These are phyloP conservation scores for Pelargonium nanum DNA, from an alignment of 345 rosid genomes.

Conservation along the genomic window DNA sequence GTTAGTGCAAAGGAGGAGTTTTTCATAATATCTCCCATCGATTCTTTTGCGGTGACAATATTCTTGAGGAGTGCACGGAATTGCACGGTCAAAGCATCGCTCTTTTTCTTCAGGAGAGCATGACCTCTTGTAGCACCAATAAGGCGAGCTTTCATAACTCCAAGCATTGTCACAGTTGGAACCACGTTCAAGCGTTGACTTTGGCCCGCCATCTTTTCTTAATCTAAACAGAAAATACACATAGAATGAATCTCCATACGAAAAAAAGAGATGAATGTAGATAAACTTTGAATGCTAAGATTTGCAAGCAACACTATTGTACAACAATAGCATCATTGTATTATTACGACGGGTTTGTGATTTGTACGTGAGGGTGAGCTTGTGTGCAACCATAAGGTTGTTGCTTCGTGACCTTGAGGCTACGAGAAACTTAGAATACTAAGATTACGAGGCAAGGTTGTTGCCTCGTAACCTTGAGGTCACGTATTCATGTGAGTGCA, in stretches of 20 bases:
- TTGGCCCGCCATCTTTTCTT: constrained; percentile 14
- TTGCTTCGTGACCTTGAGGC: too few relatives aligned
- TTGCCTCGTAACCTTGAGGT: too few relatives aligned
- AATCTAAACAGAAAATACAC: not conserved
- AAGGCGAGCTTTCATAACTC: constrained; percentile 18
- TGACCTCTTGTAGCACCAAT: constrained; percentile 19
- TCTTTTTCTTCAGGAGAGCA: constrained; percentile 21
- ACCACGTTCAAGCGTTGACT: constrained; percentile 16
- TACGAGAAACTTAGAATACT: too few relatives aligned
- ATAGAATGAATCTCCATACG: not conserved
- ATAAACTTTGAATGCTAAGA: too few relatives aligned
- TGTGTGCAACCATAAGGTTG: too few relatives aligned
- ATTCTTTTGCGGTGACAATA: constrained; percentile 17
- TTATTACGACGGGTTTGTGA: too few relatives aligned
- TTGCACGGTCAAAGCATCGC: constrained; percentile 18
- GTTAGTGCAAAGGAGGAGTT: constrained; percentile 16
- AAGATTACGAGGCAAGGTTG: too few relatives aligned
- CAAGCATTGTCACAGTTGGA: constrained; percentile 21
- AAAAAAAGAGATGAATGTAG: too few relatives aligned
- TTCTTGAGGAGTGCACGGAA: constrained; percentile 17
- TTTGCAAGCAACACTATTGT: too few relatives aligned
- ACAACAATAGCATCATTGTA: too few relatives aligned
- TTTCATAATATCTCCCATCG: constrained; percentile 20
- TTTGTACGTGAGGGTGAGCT: too few relatives aligned
- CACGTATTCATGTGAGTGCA: too few relatives aligned